Conservation (phyloP, 257 asterid genomes). For the Solanum bulbocastanum region DNA sequence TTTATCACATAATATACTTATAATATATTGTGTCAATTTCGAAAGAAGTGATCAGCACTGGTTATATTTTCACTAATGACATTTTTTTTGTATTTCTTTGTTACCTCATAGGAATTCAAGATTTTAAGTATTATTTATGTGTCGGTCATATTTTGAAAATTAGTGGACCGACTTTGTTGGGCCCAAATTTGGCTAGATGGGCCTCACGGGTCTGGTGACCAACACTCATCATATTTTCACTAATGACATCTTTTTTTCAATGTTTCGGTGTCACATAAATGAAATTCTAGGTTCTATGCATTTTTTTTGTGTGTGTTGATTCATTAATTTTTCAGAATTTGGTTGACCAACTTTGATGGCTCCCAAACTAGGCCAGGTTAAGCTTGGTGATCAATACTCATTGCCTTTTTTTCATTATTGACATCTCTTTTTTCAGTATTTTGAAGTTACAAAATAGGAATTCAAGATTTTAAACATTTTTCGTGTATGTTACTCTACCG, state of each 20-base stretch:
- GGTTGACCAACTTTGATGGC: accelerated
- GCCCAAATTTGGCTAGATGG: not conserved
- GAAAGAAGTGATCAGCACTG: no score
- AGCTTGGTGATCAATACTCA: not conserved
- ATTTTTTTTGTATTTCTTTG: not conserved
- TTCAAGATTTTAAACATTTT: no score
- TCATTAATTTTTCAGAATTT: not conserved
- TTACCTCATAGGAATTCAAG: not conserved
- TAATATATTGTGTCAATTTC: no score
- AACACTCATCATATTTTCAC: no score
- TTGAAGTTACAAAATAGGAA: no score
- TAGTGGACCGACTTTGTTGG: not conserved
- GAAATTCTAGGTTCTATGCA: not conserved
- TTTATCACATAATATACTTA: no score
- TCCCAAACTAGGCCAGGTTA: not conserved
- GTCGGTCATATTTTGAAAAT: no score
- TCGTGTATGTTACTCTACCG: no score
- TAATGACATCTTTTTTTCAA: not conserved
- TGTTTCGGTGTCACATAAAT: not conserved
- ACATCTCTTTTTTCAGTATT: no score
- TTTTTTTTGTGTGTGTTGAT: not conserved
- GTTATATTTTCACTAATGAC: not conserved
- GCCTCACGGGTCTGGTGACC: no score
- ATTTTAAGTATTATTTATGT: not conserved
- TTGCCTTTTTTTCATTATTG: not conserved